Evolutionary conservation across 306 rosid genomes (phyloP), one percentile per base, ranked within the genome.

Genomic region (Pachyrhizus erosus): DNA sequence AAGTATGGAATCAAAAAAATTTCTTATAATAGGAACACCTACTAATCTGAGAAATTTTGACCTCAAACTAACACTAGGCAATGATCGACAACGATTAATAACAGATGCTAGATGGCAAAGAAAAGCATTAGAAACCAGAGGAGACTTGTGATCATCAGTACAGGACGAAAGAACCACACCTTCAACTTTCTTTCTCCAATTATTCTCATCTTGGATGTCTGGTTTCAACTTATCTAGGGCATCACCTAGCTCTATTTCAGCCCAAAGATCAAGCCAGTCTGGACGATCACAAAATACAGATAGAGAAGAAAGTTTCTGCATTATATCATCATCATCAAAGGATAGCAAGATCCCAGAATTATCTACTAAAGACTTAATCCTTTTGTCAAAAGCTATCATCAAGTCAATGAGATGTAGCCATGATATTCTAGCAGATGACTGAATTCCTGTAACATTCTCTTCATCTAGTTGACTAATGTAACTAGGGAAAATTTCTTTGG

Each of bases 181-280:
- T 80, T 88, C 93, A 73, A 88, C 90, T 84, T 91, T 91, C 90
- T 76, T 78, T 34, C 84, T 88, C 99, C 99, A 96, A 80, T 88
- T 92, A 79, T 80, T 85, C 87, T 91, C 99, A 29, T 91, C 83
- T 65, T 85, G 89, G 13, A 77, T 80, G 61, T 87, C 90, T 69
- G 62, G 87, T 73, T 87, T 91, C 83, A 96, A 79, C 82, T 93
- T 96, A 73, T 82, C 89, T 72, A 88, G 71, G 65, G 91, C 86
- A 80, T 96, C 97, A n/a, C 84, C 83, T 20, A 92, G 87, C 84
- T 96, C 99, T 66, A 93, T 89, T 75, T 93, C 92, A 62, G 96
- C 98, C 99, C 99, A 96, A 40, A 91, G 80, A 80, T 96, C 94
- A 87, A 96, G 96, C 98, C 99, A 96, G 70, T 92, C 98, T 52